A percentile compares a stretch with the other conserved stretches of the same genome.
These are phyloP conservation scores for Nicotiana knightiana DNA, from an alignment of 257 asterid species.

Conservation along the genomic window DNA sequence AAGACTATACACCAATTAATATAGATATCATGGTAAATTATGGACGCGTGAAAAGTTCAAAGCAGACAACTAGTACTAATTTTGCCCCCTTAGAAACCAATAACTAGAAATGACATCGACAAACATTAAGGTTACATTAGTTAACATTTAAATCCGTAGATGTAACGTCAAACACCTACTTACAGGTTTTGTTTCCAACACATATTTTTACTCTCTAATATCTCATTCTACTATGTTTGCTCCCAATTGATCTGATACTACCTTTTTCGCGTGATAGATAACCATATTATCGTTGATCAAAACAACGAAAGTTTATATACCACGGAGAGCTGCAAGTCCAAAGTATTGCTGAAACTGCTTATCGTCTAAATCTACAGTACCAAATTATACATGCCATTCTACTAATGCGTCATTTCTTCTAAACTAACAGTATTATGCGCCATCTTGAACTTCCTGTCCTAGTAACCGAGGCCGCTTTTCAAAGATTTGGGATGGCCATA, in stretches of 20 bases:
- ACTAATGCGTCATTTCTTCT: neutral
- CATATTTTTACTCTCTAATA: neutral
- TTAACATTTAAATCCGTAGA: neutral
- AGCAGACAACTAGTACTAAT: neutral
- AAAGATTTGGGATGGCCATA: conserved; percentile 52
- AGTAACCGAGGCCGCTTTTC: conserved; percentile 24
- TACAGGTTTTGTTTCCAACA: neutral
- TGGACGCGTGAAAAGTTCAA: neutral
- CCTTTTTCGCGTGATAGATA: neutral
- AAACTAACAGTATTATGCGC: neutral
- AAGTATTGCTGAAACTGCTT: neutral
- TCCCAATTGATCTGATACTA: neutral
- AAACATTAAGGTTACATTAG: neutral
- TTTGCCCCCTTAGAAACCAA: neutral
- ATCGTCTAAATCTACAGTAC: neutral
- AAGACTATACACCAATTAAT: too few relatives aligned
- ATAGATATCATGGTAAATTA: too few relatives aligned
- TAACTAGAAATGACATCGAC: neutral
- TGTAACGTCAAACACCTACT: neutral
- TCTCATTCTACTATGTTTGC: too few relatives aligned
- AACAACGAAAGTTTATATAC: neutral
- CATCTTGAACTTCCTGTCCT: conserved; percentile 11
- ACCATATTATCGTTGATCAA: neutral
- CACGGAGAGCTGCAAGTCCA: neutral
- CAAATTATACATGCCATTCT: neutral